Evolutionary conservation across 2,329 filamentous ascomycete genomes (phyloP).

Genomic region (Pestalotiopsis fici): DNA sequence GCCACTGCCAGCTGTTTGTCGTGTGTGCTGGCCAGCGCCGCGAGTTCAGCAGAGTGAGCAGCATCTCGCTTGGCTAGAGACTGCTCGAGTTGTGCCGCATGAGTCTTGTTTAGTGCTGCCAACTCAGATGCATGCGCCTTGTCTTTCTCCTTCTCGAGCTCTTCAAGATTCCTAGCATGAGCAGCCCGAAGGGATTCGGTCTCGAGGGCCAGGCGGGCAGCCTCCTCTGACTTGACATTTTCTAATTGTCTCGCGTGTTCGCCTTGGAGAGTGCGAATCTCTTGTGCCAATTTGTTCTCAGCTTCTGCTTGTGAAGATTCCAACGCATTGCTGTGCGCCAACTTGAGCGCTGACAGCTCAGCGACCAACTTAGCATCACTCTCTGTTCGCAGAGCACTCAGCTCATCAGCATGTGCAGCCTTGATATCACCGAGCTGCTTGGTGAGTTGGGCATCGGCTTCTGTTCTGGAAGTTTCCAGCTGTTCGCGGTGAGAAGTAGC

Average conservation of each 20-base stretch:
- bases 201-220: constrained; percentile 20
- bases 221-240: constrained; percentile 11
- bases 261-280: constrained; percentile 1
- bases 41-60: constrained; percentile 28
- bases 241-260: constrained; percentile 7
- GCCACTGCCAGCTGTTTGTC: constrained; percentile 32
- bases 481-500: constrained; percentile 25
- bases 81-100: constrained; percentile 28
- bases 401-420: constrained; percentile 1
- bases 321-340: constrained; percentile 26
- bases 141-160: constrained; percentile 24
- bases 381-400: constrained; percentile 10
- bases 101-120: constrained; percentile 24
- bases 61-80: constrained; percentile 27
- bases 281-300: constrained; percentile 16
- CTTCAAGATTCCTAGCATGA: constrained; percentile 27
- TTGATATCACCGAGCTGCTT: constrained; percentile 9
- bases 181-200: constrained; percentile 23
- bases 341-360: constrained; percentile 24
- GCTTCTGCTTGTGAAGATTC: constrained; percentile 26
- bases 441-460: constrained; percentile 21
- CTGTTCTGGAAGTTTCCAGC: constrained; percentile 25
- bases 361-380: constrained; percentile 18
- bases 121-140: constrained; percentile 20
- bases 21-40: constrained; percentile 29